Conservation (phyloP, 225 moss, liverwort and hornwort genomes). For the Neckera pumila region DNA sequence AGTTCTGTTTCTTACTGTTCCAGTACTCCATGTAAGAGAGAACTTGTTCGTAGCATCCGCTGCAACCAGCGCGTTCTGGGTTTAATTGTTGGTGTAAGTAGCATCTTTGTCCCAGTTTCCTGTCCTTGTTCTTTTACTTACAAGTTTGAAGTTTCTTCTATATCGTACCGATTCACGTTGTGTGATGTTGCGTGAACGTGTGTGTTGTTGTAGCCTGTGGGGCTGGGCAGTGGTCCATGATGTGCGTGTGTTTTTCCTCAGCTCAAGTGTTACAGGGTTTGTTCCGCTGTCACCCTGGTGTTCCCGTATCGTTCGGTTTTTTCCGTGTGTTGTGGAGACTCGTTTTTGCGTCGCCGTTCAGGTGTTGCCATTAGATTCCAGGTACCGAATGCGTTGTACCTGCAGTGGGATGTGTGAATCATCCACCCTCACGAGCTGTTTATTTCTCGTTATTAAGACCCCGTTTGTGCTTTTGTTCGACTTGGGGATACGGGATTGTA, state of each 20-base stretch:
- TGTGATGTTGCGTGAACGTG: not conserved
- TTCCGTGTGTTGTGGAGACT: slow-evolving; percentile 54
- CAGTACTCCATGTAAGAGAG: not conserved
- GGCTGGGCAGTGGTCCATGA: slow-evolving; percentile 38
- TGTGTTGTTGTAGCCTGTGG: slow-evolving; percentile 19
- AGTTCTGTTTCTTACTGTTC: not conserved
- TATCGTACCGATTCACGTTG: not conserved
- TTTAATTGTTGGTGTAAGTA: not conserved
- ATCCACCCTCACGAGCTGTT: slow-evolving; percentile 4
- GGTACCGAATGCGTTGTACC: slow-evolving; percentile 52
- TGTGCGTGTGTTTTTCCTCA: slow-evolving; percentile 21
- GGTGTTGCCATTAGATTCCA: slow-evolving; percentile 49
- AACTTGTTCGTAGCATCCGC: not conserved
- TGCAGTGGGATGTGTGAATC: slow-evolving; percentile 38
- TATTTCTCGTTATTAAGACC: not conserved
- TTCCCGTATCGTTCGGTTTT: slow-evolving; percentile 55
- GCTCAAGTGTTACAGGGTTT: slow-evolving; percentile 45
- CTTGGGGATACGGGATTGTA: not conserved
- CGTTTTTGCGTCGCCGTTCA: slow-evolving; percentile 57
- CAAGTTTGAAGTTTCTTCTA: slow-evolving; percentile 1
- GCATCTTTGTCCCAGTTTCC: not conserved
- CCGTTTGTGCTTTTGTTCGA: not conserved
- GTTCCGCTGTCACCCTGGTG: slow-evolving; percentile 54
- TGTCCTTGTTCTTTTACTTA: not conserved
- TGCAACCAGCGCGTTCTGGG: slow-evolving; percentile 3